Base-by-base conservation (phyloP, 129 eudicot genomes). In the Chrysanthemum makinoi region DNA sequence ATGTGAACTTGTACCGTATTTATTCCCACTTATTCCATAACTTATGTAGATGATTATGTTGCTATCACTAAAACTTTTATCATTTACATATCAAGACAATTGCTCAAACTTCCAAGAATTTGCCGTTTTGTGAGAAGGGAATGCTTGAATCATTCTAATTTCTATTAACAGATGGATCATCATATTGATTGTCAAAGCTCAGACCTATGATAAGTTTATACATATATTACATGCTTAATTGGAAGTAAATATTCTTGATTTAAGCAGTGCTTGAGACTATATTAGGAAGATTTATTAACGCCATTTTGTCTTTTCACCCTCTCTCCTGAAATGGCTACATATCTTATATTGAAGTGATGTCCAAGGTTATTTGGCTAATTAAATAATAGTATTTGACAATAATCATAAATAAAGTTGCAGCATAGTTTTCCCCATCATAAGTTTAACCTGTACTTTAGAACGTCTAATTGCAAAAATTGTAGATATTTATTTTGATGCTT, bases 371-470 rank as follows among this genome's bases (percentile, higher is more conserved):
- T 72, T 58, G 39, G 11, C 54, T 11, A 24, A 17, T 26, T n/a
- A 16, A 62, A 73, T 43, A 43, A 16, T 30, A 15, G 59, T 47
- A 43, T 33, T 46, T 46, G 59, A 60, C 33, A 48, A 60, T 11
- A 30, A 22, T 22, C 51, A 52, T 60, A 19, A 12, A n/a, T n/a
- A 28, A 18, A 46, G 20, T 30, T 62, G 15, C 76, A 47, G 24
- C 76, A 20, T 59, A 26, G 16, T 72, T 20, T 59, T 6, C 11
- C 8, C 20, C 77, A 43, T 72, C 13, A 15, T 28, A 72, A 26
- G 59, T 72, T 24, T 60, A 47, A 72, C 13, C 68, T 44, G 61
- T 47, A 62, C 68, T 49, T 16, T 24, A 72, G 13, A 72, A 28
- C 33, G 16, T 49, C 15, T 6, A 35, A 16, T 18, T 17, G 49